Evolutionary conservation across 768 basidiomycete species (phyloP).

Genomic region (Suillus placidus): DNA sequence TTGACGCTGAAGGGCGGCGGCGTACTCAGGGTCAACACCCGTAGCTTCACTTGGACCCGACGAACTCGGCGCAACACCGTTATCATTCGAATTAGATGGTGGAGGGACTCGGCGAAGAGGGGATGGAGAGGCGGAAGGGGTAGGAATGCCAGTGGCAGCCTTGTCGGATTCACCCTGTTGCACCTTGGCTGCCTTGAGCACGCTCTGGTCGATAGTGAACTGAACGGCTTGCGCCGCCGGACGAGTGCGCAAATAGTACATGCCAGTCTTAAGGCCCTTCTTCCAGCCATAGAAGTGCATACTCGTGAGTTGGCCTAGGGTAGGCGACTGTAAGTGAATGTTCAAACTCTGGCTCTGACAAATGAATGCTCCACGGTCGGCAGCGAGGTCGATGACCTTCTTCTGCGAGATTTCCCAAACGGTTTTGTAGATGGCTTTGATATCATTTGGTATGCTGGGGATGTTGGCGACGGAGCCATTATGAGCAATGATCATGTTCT

Average conservation of each 20-base stretch:
- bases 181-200: conserved; percentile 60
- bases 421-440: conserved; percentile 99
- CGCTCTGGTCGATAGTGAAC: conserved; percentile 89
- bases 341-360: conserved; percentile 96
- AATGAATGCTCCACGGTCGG: conserved; percentile 98
- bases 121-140: conserved; percentile 30
- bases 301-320: conserved; percentile 87
- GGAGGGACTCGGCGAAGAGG: conserved; percentile 31
- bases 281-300: conserved; percentile 99
- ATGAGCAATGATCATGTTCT: conserved; percentile 98
- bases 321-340: conserved; percentile 88
- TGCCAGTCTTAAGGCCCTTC: conserved; percentile 97
- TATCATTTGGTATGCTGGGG: conserved; percentile 81
- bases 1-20: conserved; percentile 72
- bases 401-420: conserved; percentile 99
- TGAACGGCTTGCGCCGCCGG: conserved; percentile 96
- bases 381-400: conserved; percentile 96
- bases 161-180: conserved; percentile 18
- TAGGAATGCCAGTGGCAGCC: conserved; percentile 23
- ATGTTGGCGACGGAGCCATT: conserved; percentile 90
- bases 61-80: conserved; percentile 20
- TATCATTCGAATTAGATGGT: conserved; percentile 30
- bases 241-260: conserved; percentile 95
- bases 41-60: conserved; percentile 31
- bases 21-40: conserved; percentile 67